These are phyloP conservation scores for Cymbidium sinense DNA, from an alignment of 106 monocot genomes.

Conservation along the genomic window DNA sequence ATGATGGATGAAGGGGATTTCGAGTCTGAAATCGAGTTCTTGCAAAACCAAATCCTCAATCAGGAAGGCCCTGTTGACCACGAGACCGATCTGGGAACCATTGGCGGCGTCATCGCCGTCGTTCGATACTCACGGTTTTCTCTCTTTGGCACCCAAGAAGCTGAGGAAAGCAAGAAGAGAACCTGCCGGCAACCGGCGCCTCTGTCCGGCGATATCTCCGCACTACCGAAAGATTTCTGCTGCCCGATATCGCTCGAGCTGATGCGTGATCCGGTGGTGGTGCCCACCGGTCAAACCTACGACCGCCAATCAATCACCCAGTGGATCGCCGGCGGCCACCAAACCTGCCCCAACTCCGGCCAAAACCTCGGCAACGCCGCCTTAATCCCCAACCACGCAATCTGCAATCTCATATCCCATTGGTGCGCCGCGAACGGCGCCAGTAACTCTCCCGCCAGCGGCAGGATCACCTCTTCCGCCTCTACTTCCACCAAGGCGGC, in stretches of 20 bases:
- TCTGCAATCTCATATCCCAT: constrained; percentile 1
- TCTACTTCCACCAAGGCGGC: background rate
- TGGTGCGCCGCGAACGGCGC: constrained; percentile 7
- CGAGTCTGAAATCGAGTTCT: constrained; percentile 52
- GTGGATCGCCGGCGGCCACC: constrained; percentile 12
- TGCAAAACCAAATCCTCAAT: constrained; percentile 48
- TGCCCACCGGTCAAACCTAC: constrained; percentile 68
- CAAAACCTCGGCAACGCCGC: constrained; percentile 2
- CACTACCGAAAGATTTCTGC: constrained; percentile 68
- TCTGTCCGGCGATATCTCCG: constrained; percentile 12
- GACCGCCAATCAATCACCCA: constrained; percentile 4
- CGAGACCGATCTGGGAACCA: constrained; percentile 23
- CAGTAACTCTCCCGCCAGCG: background rate
- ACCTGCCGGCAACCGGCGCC: background rate
- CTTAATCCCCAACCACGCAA: constrained; percentile 4
- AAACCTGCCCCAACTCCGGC: constrained; percentile 12
- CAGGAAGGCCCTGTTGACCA: constrained; percentile 33
- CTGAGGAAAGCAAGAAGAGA: background rate
- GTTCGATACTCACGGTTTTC: constrained; percentile 52
- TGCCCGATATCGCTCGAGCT: constrained; percentile 93
- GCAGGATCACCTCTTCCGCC: background rate
- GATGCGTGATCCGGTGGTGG: constrained; percentile 83
- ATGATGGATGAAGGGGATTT: constrained; percentile 25
- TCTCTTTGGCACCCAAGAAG: constrained; percentile 30
- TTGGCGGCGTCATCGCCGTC: constrained; percentile 49